Conservation (phyloP, 1,139 yeast species). For the Yamadazyma buinensis region DNA sequence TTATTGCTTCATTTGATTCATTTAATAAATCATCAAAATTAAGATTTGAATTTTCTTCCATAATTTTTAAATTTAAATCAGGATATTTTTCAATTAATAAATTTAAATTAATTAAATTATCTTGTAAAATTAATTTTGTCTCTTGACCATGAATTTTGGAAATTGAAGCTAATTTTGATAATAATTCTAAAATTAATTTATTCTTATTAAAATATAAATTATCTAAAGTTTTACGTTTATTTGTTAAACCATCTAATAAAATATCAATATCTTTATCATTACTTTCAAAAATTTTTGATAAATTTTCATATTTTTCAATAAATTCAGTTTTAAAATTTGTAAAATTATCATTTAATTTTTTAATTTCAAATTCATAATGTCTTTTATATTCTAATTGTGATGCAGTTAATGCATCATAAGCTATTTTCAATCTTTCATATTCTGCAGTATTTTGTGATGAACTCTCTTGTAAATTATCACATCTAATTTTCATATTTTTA, state of each 20-base stretch:
- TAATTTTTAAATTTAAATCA: conserved; percentile 21
- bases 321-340: conserved; percentile 36
- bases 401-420: conserved; percentile 59
- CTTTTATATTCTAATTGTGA: conserved; percentile 56
- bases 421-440: conserved; percentile 52
- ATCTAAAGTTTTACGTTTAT: conserved; percentile 41
- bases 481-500: conserved; percentile 46
- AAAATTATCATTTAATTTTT: conserved; percentile 25
- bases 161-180: conserved; percentile 41
- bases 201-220: conserved; percentile 46
- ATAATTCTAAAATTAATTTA: conserved; percentile 41
- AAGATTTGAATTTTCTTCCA: conserved; percentile 28
- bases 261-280: conserved; percentile 47
- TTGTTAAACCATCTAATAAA: conserved; percentile 38
- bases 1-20: conserved; percentile 33
- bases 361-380: conserved; percentile 41
- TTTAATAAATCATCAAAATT: conserved; percentile 33
- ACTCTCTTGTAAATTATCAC: conserved; percentile 46
- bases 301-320: conserved; percentile 24
- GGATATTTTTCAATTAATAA: conserved; percentile 33
- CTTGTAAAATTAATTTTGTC: conserved; percentile 31
- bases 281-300: conserved; percentile 25
- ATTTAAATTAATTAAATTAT: conserved; percentile 28
- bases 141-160: conserved; percentile 50
- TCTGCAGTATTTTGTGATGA: conserved; percentile 49